Percentiles rank a stretch among this genome's conserved stretches.
These are phyloP conservation scores for Neurospora sp. DNA, from an alignment of 495 filamentous ascomycete genomes.

Conservation along the genomic window DNA sequence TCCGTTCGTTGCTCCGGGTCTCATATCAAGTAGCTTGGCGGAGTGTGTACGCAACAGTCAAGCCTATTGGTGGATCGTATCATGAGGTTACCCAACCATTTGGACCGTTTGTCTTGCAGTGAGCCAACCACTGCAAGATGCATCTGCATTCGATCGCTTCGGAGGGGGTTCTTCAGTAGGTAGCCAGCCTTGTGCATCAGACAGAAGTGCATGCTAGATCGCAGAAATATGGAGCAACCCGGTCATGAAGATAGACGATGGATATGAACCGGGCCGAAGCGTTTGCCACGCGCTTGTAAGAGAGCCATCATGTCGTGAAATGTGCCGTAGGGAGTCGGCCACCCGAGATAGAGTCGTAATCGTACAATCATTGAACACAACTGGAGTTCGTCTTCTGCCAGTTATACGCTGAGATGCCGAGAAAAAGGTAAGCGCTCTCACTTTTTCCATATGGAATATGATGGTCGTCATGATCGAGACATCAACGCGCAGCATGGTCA, in stretches of 20 bases:
- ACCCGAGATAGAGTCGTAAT: not conserved
- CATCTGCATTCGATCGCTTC: not conserved
- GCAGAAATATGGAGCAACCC: not conserved
- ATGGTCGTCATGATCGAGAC: constrained; percentile 3
- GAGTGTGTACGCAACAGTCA: not conserved
- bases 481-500: constrained; percentile 1
- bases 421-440: not conserved
- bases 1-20: not conserved
- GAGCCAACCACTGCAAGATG: not conserved
- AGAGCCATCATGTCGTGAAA: constrained; percentile 6
- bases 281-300: not conserved
- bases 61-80: not conserved
- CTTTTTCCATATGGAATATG: not conserved
- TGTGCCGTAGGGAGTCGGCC: not conserved
- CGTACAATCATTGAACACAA: constrained; percentile 4
- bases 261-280: not conserved
- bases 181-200: not conserved
- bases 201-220: not conserved
- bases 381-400: not conserved
- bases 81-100: not conserved
- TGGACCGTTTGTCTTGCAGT: not conserved
- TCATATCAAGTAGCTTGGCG: not conserved
- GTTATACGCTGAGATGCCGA: not conserved
- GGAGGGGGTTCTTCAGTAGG: not conserved
- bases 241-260: not conserved